A percentile compares a stretch with the other conserved stretches of the same genome.
phyloP scores from a whole-genome alignment of 176 grass and related monocot genomes.

The Elaeis guineensis region DNA sequence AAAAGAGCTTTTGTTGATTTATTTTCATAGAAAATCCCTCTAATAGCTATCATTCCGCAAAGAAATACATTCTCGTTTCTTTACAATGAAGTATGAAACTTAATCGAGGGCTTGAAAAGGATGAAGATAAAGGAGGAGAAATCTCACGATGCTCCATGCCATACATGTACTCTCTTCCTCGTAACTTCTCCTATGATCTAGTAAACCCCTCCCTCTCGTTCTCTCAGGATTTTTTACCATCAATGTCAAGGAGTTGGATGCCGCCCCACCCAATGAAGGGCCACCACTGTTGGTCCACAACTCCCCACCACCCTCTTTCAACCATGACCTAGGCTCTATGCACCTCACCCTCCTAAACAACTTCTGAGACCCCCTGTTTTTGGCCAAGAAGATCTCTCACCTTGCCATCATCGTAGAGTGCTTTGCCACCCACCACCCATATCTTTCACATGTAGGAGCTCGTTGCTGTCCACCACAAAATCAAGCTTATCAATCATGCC shows the following conservation, averaged over 20 bases:
- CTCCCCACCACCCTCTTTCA: slow-evolving; percentile 6
- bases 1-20: too few species aligned
- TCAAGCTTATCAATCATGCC: slow-evolving; percentile 34
- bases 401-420: slow-evolving; percentile 67
- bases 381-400: slow-evolving; percentile 9
- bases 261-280: slow-evolving; percentile 12
- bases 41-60: too few species aligned
- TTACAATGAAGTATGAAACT: too few species aligned
- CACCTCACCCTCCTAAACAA: slow-evolving; percentile 11
- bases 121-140: too few species aligned
- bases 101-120: too few species aligned
- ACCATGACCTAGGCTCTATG: neutral
- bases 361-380: slow-evolving; percentile 11
- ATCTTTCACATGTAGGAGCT: slow-evolving; percentile 72
- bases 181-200: too few species aligned
- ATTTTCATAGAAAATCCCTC: too few species aligned
- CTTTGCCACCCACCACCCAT: slow-evolving; percentile 55
- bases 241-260: neutral
- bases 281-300: slow-evolving; percentile 26
- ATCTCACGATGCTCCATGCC: too few species aligned
- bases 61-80: too few species aligned
- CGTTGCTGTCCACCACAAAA: slow-evolving; percentile 64
- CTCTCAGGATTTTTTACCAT: slow-evolving; percentile 6
- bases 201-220: slow-evolving; percentile 29
- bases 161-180: too few species aligned